A percentile compares a stretch with the other conserved stretches of the same genome.
phyloP scores from a whole-genome alignment of 2,329 filamentous ascomycete species.

The Exophiala bonariae region DNA sequence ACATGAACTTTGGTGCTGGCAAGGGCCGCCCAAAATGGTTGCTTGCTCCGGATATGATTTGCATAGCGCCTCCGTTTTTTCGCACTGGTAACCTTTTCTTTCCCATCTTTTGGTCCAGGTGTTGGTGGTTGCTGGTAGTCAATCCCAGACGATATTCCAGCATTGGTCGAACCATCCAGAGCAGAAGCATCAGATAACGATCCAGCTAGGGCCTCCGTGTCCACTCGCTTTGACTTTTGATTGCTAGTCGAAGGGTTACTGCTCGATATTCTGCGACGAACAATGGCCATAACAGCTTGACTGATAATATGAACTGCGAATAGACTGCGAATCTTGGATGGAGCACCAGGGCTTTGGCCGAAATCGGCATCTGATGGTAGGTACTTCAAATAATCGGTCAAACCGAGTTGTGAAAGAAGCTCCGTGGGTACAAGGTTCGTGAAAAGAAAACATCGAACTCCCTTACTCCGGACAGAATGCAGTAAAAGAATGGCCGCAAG shows the following conservation, averaged over 20 bases:
- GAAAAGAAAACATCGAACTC: conserved; percentile 51
- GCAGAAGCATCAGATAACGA: conserved; percentile 43
- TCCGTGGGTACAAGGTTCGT: conserved; percentile 46
- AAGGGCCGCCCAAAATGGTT: conserved; percentile 90
- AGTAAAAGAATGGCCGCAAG: conserved; percentile 46
- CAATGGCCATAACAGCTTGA: conserved; percentile 49
- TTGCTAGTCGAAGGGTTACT: conserved; percentile 43
- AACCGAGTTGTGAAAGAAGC: conserved; percentile 42
- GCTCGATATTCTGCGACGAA: conserved; percentile 44
- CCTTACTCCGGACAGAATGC: conserved; percentile 47
- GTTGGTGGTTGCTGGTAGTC: conserved; percentile 52
- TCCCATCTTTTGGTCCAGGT: conserved; percentile 53
- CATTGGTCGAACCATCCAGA: conserved; percentile 41
- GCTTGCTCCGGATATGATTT: conserved; percentile 83
- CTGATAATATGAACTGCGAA: conserved; percentile 51
- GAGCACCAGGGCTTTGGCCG: conserved; percentile 38
- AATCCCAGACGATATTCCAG: conserved; percentile 40
- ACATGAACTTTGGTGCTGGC: conserved; percentile 96
- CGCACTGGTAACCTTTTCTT: conserved; percentile 59
- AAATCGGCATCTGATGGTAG: conserved; percentile 42
- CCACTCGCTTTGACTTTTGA: conserved; percentile 41
- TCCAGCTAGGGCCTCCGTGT: conserved; percentile 47
- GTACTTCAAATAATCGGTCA: conserved; percentile 44
- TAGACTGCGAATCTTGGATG: conserved; percentile 47
- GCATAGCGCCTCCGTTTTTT: conserved; percentile 91